Evolutionary conservation across 345 rosid species (phyloP), one percentile per base, ranked within the genome.

Genomic region (Populus nigra): DNA sequence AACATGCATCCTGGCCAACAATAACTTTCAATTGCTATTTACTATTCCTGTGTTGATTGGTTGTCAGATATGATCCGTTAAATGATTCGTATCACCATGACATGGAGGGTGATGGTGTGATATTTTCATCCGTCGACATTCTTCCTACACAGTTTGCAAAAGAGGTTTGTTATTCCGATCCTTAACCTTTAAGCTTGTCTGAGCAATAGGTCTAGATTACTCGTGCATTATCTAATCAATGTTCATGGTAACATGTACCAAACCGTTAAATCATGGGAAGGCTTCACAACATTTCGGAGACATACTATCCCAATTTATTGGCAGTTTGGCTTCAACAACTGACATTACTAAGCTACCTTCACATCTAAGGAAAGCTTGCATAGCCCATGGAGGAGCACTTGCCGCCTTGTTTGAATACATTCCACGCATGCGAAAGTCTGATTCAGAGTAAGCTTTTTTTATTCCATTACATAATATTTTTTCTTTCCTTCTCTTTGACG

Each of bases 91-190:
- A 89, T 88, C 85, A 93, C 77, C 59, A 78, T 67, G 96, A 91
- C 78, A 88, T 95, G 93, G 99, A 95, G 59, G 98, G 98, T 20
- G 78, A 87, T 45, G 99, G 99, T 10, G 45, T 95, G 74, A 81
- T 93, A 69, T 91, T 92, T 83, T 86, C 88, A 81, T 96, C 97
- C 23, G 85, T 95, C 27, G 99, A 95, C 74, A 93, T 88, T 86
- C 91, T 95, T 84, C 99, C 99, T 23, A 95, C 98, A 47, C 91
- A 95, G 82, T 95, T 95, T 82, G 99, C 99, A 55, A 95, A 91
- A 80, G 99, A 95, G 94, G 98, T 95, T 80, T 15, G 53, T 68
- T 71, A 69, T 25, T 74, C 33, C 29, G 66, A 72, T 31, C 65
- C 74, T 35, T 74, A 45, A 25, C 71, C 31, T 61, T 69, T 55